A percentile compares a stretch with the other conserved stretches of the same genome.
phyloP scores from a whole-genome alignment of 495 filamentous ascomycete species.

The Penicillium cataractarum region DNA sequence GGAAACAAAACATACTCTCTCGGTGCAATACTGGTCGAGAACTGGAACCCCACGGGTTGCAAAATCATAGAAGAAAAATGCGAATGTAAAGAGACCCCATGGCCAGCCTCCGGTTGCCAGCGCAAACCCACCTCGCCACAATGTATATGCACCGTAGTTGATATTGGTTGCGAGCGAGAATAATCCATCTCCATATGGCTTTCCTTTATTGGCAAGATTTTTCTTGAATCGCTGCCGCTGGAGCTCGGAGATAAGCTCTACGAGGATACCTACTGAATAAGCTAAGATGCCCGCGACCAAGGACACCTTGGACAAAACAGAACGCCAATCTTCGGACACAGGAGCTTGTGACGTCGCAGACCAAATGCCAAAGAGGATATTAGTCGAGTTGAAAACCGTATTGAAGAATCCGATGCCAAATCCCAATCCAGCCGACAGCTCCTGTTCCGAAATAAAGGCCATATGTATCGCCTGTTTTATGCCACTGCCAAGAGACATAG shows the following conservation, averaged over 20 bases:
- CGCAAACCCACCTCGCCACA: slow-evolving; percentile 58
- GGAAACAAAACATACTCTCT: slow-evolving; percentile 30
- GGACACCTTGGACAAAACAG: slow-evolving; percentile 33
- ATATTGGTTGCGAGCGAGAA: slow-evolving; percentile 59
- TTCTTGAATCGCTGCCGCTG: slow-evolving; percentile 59
- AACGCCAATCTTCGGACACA: slow-evolving; percentile 15
- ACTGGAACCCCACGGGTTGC: slow-evolving; percentile 44
- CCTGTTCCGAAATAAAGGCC: slow-evolving; percentile 42
- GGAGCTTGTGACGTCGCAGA: slow-evolving; percentile 10
- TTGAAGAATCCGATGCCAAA: slow-evolving; percentile 46
- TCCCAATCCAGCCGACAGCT: slow-evolving; percentile 35
- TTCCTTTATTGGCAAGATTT: slow-evolving; percentile 46
- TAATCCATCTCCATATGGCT: slow-evolving; percentile 55
- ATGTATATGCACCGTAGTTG: slow-evolving; percentile 60
- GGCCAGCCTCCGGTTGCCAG: slow-evolving; percentile 52
- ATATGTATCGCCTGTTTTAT: slow-evolving; percentile 57
- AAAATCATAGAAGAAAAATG: slow-evolving; percentile 52
- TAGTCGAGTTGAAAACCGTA: slow-evolving; percentile 49
- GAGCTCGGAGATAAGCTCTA: slow-evolving; percentile 54
- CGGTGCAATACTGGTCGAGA: slow-evolving; percentile 48
- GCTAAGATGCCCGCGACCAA: slow-evolving; percentile 38
- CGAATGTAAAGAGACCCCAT: slow-evolving; percentile 38
- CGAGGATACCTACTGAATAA: slow-evolving; percentile 50
- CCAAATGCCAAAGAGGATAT: slow-evolving; percentile 42
- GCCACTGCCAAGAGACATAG: slow-evolving; percentile 53